Evolutionary conservation across 495 filamentous ascomycete genomes (phyloP).

Genomic region (Aspergillus affinis): DNA sequence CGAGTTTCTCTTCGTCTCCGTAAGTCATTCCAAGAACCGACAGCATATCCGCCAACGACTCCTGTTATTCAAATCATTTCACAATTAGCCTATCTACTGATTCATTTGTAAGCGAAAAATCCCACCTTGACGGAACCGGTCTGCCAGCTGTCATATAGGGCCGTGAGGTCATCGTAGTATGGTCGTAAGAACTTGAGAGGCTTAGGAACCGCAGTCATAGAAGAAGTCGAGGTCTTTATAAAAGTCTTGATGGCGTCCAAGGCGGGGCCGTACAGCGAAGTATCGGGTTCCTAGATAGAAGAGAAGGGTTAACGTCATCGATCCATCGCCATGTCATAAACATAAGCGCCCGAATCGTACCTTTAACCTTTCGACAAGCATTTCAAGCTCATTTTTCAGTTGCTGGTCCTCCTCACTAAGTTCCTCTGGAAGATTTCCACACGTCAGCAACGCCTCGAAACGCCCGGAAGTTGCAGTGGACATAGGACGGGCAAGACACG

Average conservation of each 20-base stretch:
- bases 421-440: constrained; percentile 60
- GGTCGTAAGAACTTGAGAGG: constrained; percentile 97
- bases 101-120: constrained; percentile 9
- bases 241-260: constrained; percentile 93
- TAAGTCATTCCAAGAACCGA: constrained; percentile 99
- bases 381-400: constrained; percentile 96
- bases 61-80: constrained; percentile 37
- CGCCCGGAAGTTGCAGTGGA: constrained; percentile 2
- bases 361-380: constrained; percentile 93
- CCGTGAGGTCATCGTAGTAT: constrained; percentile 84
- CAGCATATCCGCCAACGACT: constrained; percentile 88
- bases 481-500: background rate
- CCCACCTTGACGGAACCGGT: constrained; percentile 75
- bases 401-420: constrained; percentile 97
- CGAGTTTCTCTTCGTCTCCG: constrained; percentile 91
- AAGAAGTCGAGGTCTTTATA: constrained; percentile 98
- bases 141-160: constrained; percentile 85
- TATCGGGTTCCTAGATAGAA: constrained; percentile 71
- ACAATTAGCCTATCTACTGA: constrained; percentile 1
- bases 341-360: constrained; percentile 46
- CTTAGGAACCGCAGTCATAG: constrained; percentile 98
- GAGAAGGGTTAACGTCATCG: constrained; percentile 29
- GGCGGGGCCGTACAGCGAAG: constrained; percentile 83
- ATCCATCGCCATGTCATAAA: background rate
- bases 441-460: constrained; percentile 8